Base-by-base conservation (phyloP, 1,139 yeast species). In the Kluyveromyces marxianus region DNA sequence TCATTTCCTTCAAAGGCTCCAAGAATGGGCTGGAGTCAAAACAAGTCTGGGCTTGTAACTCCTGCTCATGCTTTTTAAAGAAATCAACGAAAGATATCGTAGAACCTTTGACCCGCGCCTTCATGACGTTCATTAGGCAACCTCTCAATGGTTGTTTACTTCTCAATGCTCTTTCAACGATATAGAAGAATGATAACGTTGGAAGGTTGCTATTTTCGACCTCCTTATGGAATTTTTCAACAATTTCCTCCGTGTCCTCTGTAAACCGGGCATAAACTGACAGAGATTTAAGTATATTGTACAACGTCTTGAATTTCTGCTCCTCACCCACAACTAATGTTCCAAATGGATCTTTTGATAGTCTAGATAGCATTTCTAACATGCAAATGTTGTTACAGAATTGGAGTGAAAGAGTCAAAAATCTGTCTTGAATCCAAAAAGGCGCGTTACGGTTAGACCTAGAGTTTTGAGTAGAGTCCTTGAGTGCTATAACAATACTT, bases 311-410 rank as follows among this genome's bases (percentile, higher is more conserved):
- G 43, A 52, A 63, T 45, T 62, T 62, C 46, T 63, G 67, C 48
- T 63, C 67, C 38, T 56, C 58, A 7, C 67, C 63, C 27, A 55
- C 52, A 45, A 76, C 54, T 46, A 75, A 71, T 4, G 62, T 56
- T 2, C 60, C 54, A 43, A 68, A 67, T 4, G 72, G 62, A 14
- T 62, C 55, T 6, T 53, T 55, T 1, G 75, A 75, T 28, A 73
- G 55, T 52, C 88, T 69, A 1, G 77, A 67, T 0, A 79, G 58
- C 28, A 79, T 73, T 56, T 81, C 88, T 43, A 70, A 61, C 74
- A 79, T 73, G 41, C 75, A 71, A 30, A 81, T 70, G 0, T 84
- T 77, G 51, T 79, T 75, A 4, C 31, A 40, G 8, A 40, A 34
- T 14, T 31, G 32, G 4, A 40, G 25, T 4, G 43, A 26, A 25